Evolutionary conservation across 179 eudicot genomes (phyloP), one percentile per base, ranked within the genome.

Genomic region (Spinacia oleracea): DNA sequence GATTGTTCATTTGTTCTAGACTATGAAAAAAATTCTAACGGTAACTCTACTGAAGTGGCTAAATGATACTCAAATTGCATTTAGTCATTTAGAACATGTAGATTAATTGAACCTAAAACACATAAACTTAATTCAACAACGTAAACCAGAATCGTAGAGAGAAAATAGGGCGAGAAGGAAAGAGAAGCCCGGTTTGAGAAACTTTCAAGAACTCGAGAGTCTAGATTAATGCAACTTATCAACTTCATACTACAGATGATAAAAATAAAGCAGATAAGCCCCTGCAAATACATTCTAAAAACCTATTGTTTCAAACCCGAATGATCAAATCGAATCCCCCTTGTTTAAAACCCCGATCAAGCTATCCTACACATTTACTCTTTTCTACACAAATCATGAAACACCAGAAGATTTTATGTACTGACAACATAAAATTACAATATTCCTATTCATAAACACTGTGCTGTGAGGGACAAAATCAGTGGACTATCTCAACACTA

Each of bases 381-480:
- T 32, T 32, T 35, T 20, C 48, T 45, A 27, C 21, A 2, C 50
- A 40, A 15, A 67, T 8, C 51, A 67, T 21, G 46, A 15, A 69
- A 55, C 51, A 9, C 56, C 69, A 51, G 42, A 64, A 40, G n/a
- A 51, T 20, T n/a, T 31, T 15, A 53, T 60, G 70, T 55, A 75
- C 42, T 60, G 48, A 43, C 50, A 74, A 43, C 58, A 40, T 15
- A 11, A 70, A 27, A 71, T 64, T 77, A 81, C 73, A 76, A 75
- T 68, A 21, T 60, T 27, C 72, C 70, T 29, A 25, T 60, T 27
- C 72, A 76, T 29, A 25, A 60, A 53, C 18, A 18, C 32, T 70
- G 55, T 62, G 51, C 43, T 58, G 42, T 43, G 32, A 70, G 56
- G 58, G 31, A 78, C 27, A 20, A 7, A 48, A 20, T 69, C 34